These are phyloP conservation scores for Aspergillus ruber DNA, from an alignment of 2,329 filamentous ascomycete species.

Conservation along the genomic window DNA sequence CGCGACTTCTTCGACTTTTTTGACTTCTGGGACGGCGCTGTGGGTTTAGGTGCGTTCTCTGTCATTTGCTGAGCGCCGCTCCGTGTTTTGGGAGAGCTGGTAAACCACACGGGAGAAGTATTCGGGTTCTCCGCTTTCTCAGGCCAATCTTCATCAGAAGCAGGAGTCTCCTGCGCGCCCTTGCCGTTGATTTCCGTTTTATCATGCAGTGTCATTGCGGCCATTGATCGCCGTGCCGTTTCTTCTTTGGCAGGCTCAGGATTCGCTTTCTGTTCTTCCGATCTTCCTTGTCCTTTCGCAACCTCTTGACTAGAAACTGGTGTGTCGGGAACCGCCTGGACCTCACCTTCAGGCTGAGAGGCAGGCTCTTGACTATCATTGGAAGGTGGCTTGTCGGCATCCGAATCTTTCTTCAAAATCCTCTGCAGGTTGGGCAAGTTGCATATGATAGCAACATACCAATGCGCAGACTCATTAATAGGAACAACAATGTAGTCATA, in stretches of 20 bases:
- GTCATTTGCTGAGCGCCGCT: slow-evolving; percentile 3
- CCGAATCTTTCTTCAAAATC: slow-evolving; percentile 3
- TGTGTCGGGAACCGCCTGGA: slow-evolving; percentile 23
- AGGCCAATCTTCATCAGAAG: slow-evolving; percentile 21
- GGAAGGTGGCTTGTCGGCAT: slow-evolving; percentile 3
- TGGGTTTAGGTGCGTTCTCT: slow-evolving; percentile 8
- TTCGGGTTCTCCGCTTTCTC: slow-evolving; percentile 23
- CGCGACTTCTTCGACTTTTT: slow-evolving; percentile 22
- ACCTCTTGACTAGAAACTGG: slow-evolving; percentile 11
- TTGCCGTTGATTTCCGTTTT: slow-evolving; percentile 2
- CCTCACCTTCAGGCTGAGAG: slow-evolving; percentile 11
- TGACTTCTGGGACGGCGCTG: slow-evolving; percentile 8
- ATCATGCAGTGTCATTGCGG: slow-evolving; percentile 24
- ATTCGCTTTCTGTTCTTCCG: not conserved
- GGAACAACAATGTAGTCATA: slow-evolving; percentile 89
- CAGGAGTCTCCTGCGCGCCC: slow-evolving; percentile 1
- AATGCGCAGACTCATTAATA: slow-evolving; percentile 80
- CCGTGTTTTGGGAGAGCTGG: slow-evolving; percentile 5
- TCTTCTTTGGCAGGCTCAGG: slow-evolving; percentile 16
- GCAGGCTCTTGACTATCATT: slow-evolving; percentile 7
- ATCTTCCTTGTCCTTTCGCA: not conserved
- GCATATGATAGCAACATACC: slow-evolving; percentile 94
- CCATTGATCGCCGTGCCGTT: slow-evolving; percentile 17
- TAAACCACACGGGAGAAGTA: slow-evolving; percentile 10
- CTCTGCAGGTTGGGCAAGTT: slow-evolving; percentile 64